These are phyloP conservation scores for Fusarium guadeloupense DNA, from an alignment of 2,329 filamentous ascomycete genomes.

Conservation along the genomic window DNA sequence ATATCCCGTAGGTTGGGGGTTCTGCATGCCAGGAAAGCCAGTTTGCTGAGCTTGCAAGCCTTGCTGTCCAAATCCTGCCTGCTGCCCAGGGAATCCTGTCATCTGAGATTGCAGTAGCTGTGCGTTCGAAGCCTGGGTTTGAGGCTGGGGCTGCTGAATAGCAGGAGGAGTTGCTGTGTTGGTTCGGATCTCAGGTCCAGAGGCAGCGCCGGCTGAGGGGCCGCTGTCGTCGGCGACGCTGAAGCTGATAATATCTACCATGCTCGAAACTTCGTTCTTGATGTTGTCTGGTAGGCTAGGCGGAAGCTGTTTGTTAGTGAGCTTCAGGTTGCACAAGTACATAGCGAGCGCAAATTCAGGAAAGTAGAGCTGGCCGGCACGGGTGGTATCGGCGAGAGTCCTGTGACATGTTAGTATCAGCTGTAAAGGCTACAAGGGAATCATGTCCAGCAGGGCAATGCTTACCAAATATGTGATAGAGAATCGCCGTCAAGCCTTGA, in stretches of 20 bases:
- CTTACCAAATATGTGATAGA: conserved; percentile 90
- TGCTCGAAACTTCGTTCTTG: conserved; percentile 96
- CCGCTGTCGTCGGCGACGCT: conserved; percentile 78
- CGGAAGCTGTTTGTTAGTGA: conserved; percentile 87
- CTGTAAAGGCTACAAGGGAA: background rate
- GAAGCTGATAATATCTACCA: conserved; percentile 99
- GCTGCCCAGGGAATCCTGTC: conserved; percentile 71
- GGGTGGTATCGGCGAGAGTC: conserved; percentile 94
- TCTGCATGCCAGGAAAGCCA: conserved; percentile 71
- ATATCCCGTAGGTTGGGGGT: conserved; percentile 80
- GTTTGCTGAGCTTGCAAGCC: conserved; percentile 74
- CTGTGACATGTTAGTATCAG: conserved; percentile 54
- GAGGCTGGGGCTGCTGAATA: conserved; percentile 76
- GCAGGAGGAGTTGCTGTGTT: conserved; percentile 60
- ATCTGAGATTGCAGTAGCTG: conserved; percentile 72
- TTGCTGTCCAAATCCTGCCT: conserved; percentile 67
- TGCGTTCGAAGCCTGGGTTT: conserved; percentile 77
- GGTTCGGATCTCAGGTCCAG: conserved; percentile 67
- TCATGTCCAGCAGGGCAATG: background rate
- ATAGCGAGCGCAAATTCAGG: conserved; percentile 97
- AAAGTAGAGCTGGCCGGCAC: conserved; percentile 94
- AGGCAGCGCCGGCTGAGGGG: conserved; percentile 65
- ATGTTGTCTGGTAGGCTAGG: conserved; percentile 80
- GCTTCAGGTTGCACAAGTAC: conserved; percentile 95
- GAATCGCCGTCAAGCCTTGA: conserved; percentile 89